Evolutionary conservation across 495 filamentous ascomycete genomes (phyloP), one percentile per base, ranked within the genome.

Genomic region (Talaromyces wortmannii): DNA sequence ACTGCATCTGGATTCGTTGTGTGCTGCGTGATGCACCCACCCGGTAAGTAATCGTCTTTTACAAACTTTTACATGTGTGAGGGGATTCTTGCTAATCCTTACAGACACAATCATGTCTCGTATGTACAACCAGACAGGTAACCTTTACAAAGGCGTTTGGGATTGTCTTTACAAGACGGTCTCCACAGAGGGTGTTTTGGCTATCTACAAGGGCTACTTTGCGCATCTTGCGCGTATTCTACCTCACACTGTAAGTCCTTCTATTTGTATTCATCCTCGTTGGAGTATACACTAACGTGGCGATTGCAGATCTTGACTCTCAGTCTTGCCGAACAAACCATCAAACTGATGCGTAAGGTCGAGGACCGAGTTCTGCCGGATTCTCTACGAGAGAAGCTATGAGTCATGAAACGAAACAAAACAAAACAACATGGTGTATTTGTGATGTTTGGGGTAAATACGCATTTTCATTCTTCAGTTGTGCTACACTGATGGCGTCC

Each of bases 61-160:
- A 17, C 13, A 4, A 4, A n/a, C 18, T 40, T 8, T 45, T 46
- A 47, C 8, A 13, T 51, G 23, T 23, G 1, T 23, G 23, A 59
- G 47, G 60, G 17, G 13, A 31, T 12, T 23, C 10, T 23, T 12
- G 46, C 53, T 55, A 16, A 50, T 17, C 32, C n/a, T 23, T 54
- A 6, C 56, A 91, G 94, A 99, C 67, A 97, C 95, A 7, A 90
- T 99, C 72, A 99, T 99, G 94, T 91, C 88, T 50, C 86, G 94
- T 33, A 87, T 99, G 81, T 99, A 99, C 74, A 99, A 99, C 76
- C 94, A 99, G 71, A 92, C 91, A 52, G 94, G 94, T 31, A 96
- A 97, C 66, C 83, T 97, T 5, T 99, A 99, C 74, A 85, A 80
- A 58, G 87, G 91, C 53, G 89, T 91, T 0, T 90, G 94, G 56